Base-by-base conservation (phyloP, 768 basidiomycete species). In the Pisolithus orientalis region DNA sequence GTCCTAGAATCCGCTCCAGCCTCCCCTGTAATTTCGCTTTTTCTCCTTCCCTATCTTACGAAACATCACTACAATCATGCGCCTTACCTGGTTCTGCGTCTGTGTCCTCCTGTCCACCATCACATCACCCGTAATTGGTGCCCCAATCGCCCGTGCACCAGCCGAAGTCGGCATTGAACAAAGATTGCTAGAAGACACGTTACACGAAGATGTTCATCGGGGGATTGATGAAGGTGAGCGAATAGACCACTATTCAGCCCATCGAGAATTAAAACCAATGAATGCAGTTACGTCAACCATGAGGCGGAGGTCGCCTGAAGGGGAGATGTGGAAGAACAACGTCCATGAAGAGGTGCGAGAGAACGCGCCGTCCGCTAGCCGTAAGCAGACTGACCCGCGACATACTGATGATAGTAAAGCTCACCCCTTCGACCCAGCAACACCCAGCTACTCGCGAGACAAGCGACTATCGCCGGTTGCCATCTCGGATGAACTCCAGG, bases 321-420 rank as follows among this genome's bases (percentile, higher is more conserved):
- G 58, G 2, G 54, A 56, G 37, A 31, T 65, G 44, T 53, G 50
- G 28, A 65, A 57, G 63, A 52, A 54, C 43, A 56, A 57, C 21
- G 53, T 66, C 48, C 63, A 65, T 39, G 46, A 66, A 40, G 51
- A 51, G 39, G 55, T 60, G 40, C 43, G 50, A 43, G 62, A 57
- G 14, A 53, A 54, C 11, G 11, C 27, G 25, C 44, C 28, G n/a
- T 44, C 44, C 14, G 28, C 44, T 14, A 28, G n/a, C 25, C 28
- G 44, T 44, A 29, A 44, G 44, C 29, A 14, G 28, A 28, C 5
- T 14, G 28, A 28, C 5, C n/a, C n/a, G 7, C n/a, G n/a, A 7
- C 17, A 39, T 13, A 39, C 5, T 13, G 32, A 34, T 13, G 32
- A 1, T 11, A 34, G 32, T 34, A 11, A 10, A 40, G 13, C 39